Conservation (phyloP, 495 filamentous ascomycete species). For the Penicillium diatomitis region DNA sequence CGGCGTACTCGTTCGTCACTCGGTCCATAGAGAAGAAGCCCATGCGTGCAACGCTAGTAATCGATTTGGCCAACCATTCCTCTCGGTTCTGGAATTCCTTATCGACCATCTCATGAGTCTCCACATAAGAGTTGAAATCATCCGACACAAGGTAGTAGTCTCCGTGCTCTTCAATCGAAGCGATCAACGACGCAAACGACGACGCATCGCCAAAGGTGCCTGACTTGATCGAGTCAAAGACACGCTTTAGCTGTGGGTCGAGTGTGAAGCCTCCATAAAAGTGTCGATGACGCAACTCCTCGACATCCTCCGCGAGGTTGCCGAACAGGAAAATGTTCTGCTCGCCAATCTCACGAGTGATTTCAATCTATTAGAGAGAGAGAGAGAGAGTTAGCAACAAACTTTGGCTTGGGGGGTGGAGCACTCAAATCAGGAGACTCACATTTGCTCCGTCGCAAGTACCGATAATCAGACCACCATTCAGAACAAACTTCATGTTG, state of each 20-base stretch:
- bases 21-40: slow-evolving; percentile 94
- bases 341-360: slow-evolving; percentile 92
- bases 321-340: slow-evolving; percentile 98
- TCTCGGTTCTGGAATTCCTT: slow-evolving; percentile 84
- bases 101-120: slow-evolving; percentile 84
- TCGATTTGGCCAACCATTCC: slow-evolving; percentile 82
- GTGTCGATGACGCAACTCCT: slow-evolving; percentile 88
- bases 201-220: slow-evolving; percentile 68
- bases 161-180: slow-evolving; percentile 79
- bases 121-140: slow-evolving; percentile 88
- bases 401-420: too few relatives aligned
- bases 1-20: slow-evolving; percentile 97
- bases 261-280: slow-evolving; percentile 70
- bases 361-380: slow-evolving; percentile 62
- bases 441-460: slow-evolving; percentile 97
- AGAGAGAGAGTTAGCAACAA: too few relatives aligned
- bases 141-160: slow-evolving; percentile 97
- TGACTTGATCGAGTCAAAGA: slow-evolving; percentile 73
- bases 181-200: slow-evolving; percentile 70
- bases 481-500: slow-evolving; percentile 99
- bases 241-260: slow-evolving; percentile 62
- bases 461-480: slow-evolving; percentile 93
- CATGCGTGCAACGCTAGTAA: slow-evolving; percentile 82
- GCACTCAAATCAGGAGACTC: slow-evolving; percentile 24
- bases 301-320: slow-evolving; percentile 91